Base-by-base conservation (phyloP, 2,329 filamentous ascomycete genomes). In the Epichloe coenophiala region DNA sequence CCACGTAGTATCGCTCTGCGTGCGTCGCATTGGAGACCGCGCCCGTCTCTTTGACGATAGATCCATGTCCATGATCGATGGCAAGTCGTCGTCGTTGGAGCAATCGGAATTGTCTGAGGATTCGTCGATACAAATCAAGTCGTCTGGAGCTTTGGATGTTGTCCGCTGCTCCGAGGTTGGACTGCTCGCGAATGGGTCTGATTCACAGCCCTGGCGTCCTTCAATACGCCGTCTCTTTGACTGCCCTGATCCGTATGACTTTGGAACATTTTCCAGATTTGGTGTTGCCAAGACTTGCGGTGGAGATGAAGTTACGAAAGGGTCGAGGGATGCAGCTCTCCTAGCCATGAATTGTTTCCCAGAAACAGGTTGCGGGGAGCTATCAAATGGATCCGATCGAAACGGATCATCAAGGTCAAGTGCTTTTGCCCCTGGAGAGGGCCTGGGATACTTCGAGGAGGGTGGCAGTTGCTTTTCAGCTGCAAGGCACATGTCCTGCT, bases 31-130 rank as follows among this genome's bases (percentile, higher is more conserved):
- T 9, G 57, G 57, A 0, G 60, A 59, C 8, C 57, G 55, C 19
- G 52, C 41, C n/a, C 53, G 53, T 12, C 51, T 54, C 4, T 48
- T 50, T 7, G 61, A 57, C 17, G 17, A 17, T 27, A 70, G 56
- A 40, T 70, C 64, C 17, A 76, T 63, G 6, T 68, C 63, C 5
- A 57, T 57, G 21, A 77, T 63, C 27, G 75, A 73, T 1, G 76
- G 75, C 5, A 81, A 63, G 0, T 74, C 74, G 21, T 73, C 71
- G n/a, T 74, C 71, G 1, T 73, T 72, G 0, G 69, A 55, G 8
- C 56, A 54, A 2, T 63, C 61, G 0, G 65, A 54, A 5, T 55
- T 54, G 2, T 64, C 63, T 0, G 66, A 64, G 31, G 47, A 49
- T 35, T 68, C 63, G 17, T 65, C 68, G 19, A 73, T 59, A 27